Evolutionary conservation across 208 protist genomes (phyloP), one percentile per base, ranked within the genome.

Genomic region (Herpetomonas tarakana): DNA sequence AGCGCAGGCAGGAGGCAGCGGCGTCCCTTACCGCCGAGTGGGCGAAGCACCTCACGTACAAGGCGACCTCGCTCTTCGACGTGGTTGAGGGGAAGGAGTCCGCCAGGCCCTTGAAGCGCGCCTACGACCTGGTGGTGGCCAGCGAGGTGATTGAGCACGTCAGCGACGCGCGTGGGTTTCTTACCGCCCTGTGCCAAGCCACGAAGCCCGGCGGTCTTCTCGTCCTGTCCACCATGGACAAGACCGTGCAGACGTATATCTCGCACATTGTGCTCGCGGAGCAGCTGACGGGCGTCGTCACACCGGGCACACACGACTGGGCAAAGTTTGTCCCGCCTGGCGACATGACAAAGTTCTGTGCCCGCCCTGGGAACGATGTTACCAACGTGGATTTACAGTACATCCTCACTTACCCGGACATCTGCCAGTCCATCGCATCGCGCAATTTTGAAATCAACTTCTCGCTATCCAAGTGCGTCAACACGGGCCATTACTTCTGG

Each of bases 81-180:
- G n/a, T 93, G 2, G 74, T 82, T 0, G 68, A 78, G 21, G 35
- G 50, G 55, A 39, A 60, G 47, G 58, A 35, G 18, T 14, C 3
- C 25, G 25, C 41, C 16, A 46, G 9, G 2, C 22, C 9, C 9
- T 18, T 22, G 9, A 69, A 71, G 41, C 35, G 67, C 55, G 59
- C 74, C 25, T 97, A 87, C 60, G 95, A 98, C 61, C 70, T 96
- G 2, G 91, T 98, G 12, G 72, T 91, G 31, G 88, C 91, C 16
- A 82, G 88, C 1, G 95, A 98, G 57, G 92, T 98, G 25, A 81
- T 98, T 51, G 95, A 98, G 68, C 95, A 98, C 62, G 95, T 98
- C 22, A 77, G 78, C 18, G 80, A 97, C 65, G 78, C 91, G 16
- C 69, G 85, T 14, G 60, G 46, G 3, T 98, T 98, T 67, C n/a